Evolutionary conservation across 495 filamentous ascomycete species (phyloP), one percentile per base, ranked within the genome.

Genomic region (Tuber indicum): DNA sequence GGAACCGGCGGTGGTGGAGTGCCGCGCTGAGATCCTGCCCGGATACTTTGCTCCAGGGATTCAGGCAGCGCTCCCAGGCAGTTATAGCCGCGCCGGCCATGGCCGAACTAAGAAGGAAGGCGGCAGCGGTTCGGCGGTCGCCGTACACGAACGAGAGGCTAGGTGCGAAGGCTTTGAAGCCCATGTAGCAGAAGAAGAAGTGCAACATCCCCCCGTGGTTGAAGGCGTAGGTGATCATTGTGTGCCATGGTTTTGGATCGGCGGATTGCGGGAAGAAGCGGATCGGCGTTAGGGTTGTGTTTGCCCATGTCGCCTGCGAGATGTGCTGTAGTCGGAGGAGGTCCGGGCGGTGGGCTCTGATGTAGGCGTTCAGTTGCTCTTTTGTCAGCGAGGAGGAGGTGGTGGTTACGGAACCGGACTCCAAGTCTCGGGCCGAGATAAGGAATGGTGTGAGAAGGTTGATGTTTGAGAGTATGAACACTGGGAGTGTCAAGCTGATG

Each of bases 141-240:
- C 80, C 80, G 72, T 81, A 81, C 8, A 75, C 12, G 42, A 69
- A 76, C 42, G 75, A 72, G 26, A 81, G 36, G 46, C 62, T 41
- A 0, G 79, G 76, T 21, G 39, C 49, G 71, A 81, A 82, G 23
- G 71, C 74, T 41, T 76, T 81, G 14, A 81, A 45, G 14, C 70
- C 71, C 70, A 78, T 81, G 45, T 73, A 81, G 44, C 75, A 77
- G 71, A 81, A 44, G 16, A 81, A 62, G 26, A 81, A 73, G 76
- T 81, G 79, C n/a, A 77, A 17, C 10, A 81, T 0, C 21, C 78
- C 74, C 1, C 52, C 78, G 58, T 81, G 79, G 62, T 77, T 81
- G 75, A 81, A 81, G 58, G 76, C 72, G 17, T 78, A 70, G 26
- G 78, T 80, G 72, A 81, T 26, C 8, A 74, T 7, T 1, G 79